Conservation (phyloP, 768 basidiomycete species). For the Naganishia vishniacii region DNA sequence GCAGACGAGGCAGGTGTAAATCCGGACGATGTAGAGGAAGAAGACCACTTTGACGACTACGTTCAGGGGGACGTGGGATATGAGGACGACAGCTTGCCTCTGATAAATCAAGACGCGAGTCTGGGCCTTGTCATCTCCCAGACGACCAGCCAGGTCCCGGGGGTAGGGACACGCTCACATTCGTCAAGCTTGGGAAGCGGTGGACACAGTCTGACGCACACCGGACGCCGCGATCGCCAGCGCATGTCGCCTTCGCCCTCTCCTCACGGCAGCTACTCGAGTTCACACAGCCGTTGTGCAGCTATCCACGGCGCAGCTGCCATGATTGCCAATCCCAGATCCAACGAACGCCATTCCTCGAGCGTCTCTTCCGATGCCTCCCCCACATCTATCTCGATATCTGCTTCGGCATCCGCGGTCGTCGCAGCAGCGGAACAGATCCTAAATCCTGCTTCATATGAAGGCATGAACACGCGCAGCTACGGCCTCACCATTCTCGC, state of each 20-base stretch:
- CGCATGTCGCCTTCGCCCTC: constrained; percentile 2
- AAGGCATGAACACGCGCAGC: constrained; percentile 19
- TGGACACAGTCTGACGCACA: background rate
- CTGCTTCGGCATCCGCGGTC: background rate
- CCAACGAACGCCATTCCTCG: background rate
- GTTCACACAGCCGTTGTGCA: background rate
- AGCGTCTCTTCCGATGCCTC: constrained; percentile 4
- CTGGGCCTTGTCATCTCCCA: background rate
- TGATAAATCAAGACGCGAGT: background rate
- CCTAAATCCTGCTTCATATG: constrained; percentile 5
- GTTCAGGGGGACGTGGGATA: constrained; percentile 8
- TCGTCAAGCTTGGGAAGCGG: background rate
- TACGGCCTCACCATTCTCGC: constrained; percentile 16
- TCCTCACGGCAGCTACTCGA: background rate
- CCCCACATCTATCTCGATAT: background rate
- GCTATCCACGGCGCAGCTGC: background rate
- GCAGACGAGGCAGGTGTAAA: background rate
- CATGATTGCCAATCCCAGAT: background rate
- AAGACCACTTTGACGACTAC: constrained; percentile 18
- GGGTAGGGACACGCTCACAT: background rate
- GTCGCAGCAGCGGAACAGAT: background rate
- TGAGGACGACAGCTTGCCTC: background rate
- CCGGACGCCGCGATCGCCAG: constrained; percentile 1
- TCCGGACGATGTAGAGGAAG: background rate
- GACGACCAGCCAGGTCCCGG: background rate